Percentiles rank a stretch among this genome's conserved stretches.
These are phyloP conservation scores for Drosera spatulata DNA, from an alignment of 179 eudicot species.

Conservation along the genomic window DNA sequence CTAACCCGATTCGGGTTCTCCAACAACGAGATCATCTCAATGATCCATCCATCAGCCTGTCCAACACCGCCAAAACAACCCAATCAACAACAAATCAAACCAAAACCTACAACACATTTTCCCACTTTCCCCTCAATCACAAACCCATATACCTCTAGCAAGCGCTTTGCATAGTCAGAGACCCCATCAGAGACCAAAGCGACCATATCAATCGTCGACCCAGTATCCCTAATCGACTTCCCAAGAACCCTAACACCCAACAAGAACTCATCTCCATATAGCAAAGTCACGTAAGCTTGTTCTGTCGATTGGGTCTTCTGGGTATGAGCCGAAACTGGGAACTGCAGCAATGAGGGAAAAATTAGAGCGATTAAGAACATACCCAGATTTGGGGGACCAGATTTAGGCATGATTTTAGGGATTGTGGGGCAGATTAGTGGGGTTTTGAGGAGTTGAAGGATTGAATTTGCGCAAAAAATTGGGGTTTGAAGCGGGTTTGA, in stretches of 20 bases:
- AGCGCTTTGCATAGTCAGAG: conserved; percentile 63
- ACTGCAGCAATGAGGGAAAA: conserved; percentile 8
- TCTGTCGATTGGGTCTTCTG: conserved; percentile 27
- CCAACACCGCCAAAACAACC: conserved; percentile 13
- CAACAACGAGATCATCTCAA: conserved; percentile 67
- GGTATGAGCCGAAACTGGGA: conserved; percentile 20
- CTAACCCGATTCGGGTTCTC: conserved; percentile 85
- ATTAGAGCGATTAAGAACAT: conserved; percentile 15
- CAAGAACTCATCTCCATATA: conserved; percentile 91
- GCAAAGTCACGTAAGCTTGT: conserved; percentile 85
- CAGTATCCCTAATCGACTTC: conserved; percentile 75
- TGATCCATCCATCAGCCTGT: conserved; percentile 99
- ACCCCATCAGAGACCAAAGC: conserved; percentile 95
- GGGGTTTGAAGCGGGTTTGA: no score
- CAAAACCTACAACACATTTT: neutral
- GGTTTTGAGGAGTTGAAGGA: neutral
- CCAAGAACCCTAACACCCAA: conserved; percentile 91
- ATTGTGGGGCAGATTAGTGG: neutral
- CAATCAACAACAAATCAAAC: neutral
- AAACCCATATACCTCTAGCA: conserved; percentile 41
- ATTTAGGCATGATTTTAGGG: conserved; percentile 22
- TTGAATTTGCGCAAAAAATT: neutral
- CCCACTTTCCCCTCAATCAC: no score
- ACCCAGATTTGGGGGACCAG: conserved; percentile 24
- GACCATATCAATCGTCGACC: conserved; percentile 81